phyloP scores from a whole-genome alignment of 257 asterid genomes.

The Solanum etuberosum region DNA sequence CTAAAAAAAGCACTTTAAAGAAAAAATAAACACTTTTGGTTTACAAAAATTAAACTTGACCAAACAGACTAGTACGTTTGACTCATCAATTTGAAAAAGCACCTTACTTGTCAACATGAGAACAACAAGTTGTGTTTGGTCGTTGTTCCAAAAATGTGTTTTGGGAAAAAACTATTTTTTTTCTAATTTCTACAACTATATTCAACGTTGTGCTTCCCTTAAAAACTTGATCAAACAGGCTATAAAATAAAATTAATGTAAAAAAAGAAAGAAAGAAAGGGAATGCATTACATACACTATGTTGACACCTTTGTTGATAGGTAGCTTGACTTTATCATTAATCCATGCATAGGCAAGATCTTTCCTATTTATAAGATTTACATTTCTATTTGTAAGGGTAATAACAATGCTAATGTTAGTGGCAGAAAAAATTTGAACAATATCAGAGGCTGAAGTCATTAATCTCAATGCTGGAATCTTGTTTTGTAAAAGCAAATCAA shows the following conservation, averaged over 20 bases:
- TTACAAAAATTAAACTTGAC: too few species aligned
- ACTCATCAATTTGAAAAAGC: neutral
- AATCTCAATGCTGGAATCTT: constrained; percentile 6
- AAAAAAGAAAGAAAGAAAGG: neutral
- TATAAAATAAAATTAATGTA: neutral
- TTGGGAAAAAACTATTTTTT: neutral
- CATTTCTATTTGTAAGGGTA: neutral
- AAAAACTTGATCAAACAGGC: neutral
- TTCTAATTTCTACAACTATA: neutral
- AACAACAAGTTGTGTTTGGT: too few species aligned
- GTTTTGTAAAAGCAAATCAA: neutral
- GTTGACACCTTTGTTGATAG: neutral
- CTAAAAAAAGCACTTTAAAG: neutral
- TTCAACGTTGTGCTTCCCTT: neutral
- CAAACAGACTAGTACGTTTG: neutral
- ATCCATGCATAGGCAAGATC: neutral
- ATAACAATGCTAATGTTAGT: neutral
- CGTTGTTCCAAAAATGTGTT: neutral
- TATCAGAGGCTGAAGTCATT: neutral
- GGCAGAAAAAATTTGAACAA: neutral
- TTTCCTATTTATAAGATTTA: neutral
- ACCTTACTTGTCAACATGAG: neutral
- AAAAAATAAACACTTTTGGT: neutral
- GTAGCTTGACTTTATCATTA: neutral
- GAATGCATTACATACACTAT: neutral